Conservation (phyloP, 768 basidiomycete species). For the Russula foetens region DNA sequence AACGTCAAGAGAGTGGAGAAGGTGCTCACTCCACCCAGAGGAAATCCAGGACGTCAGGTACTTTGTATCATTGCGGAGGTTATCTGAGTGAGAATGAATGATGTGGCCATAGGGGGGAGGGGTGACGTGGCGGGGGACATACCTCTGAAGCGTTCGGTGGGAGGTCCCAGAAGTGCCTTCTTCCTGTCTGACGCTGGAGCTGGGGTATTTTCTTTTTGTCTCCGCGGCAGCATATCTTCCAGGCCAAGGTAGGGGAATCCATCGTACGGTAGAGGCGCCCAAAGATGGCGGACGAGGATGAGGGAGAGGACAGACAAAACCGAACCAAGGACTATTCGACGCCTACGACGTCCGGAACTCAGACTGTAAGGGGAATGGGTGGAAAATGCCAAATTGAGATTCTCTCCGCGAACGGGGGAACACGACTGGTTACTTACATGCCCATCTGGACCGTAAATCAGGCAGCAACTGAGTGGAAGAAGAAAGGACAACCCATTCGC, state of each 20-base stretch:
- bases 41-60: conserved; percentile 71
- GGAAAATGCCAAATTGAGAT: background rate
- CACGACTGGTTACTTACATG: background rate
- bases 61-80: conserved; percentile 47
- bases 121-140: background rate
- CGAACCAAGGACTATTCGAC: background rate
- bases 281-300: background rate
- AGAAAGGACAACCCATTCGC: background rate
- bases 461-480: background rate
- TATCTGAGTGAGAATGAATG: conserved; percentile 35
- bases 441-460: background rate
- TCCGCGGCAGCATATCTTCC: background rate
- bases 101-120: too few species aligned
- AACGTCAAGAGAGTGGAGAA: background rate
- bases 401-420: background rate
- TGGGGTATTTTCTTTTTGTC: background rate
- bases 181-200: background rate
- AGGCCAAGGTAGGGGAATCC: background rate
- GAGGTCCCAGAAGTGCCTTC: conserved; percentile 33
- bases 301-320: background rate
- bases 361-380: background rate
- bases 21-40: conserved; percentile 56
- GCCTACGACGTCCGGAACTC: background rate
- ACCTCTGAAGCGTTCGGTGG: conserved; percentile 54
- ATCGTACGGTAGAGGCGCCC: background rate